A percentile compares a stretch with the other conserved stretches of the same genome.
Conservation (phyloP, 441 rosid genomes). For the Adansonia gregorii region DNA sequence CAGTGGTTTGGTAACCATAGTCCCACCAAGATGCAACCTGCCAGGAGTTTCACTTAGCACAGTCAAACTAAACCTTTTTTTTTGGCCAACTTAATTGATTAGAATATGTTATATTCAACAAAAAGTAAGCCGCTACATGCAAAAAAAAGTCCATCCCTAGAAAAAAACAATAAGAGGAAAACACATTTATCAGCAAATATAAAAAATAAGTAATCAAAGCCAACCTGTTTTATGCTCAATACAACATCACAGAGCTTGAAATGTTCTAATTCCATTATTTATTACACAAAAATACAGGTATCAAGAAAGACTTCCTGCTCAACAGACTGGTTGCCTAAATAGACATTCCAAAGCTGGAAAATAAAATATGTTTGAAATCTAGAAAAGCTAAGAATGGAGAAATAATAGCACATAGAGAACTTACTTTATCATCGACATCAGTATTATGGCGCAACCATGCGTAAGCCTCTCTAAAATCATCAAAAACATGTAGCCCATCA, state of each 20-base stretch:
- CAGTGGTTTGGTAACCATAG: slow-evolving; percentile 99
- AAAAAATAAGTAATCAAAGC: background rate
- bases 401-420: slow-evolving; percentile 27
- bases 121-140: background rate
- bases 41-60: slow-evolving; percentile 28
- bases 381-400: slow-evolving; percentile 17
- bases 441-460: slow-evolving; percentile 97
- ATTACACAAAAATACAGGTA: background rate
- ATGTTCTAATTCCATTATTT: slow-evolving; percentile 5
- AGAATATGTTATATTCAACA: background rate
- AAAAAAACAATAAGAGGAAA: background rate
- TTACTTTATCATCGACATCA: slow-evolving; percentile 96
- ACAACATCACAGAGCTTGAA: slow-evolving; percentile 1
- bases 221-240: slow-evolving; percentile 10
- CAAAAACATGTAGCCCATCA: slow-evolving; percentile 94
- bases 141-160: background rate
- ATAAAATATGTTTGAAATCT: background rate
- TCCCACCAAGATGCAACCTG: slow-evolving; percentile 99
- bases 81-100: background rate
- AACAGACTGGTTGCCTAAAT: background rate
- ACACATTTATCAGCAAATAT: background rate
- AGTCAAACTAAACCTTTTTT: background rate
- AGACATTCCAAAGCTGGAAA: slow-evolving; percentile 3
- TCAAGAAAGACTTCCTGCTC: slow-evolving; percentile 1
- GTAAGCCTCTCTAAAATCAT: slow-evolving; percentile 99